A percentile compares a stretch with the other conserved stretches of the same genome.
Evolutionary conservation across 1,139 yeast species (phyloP).

Genomic region (Pichia sp.): DNA sequence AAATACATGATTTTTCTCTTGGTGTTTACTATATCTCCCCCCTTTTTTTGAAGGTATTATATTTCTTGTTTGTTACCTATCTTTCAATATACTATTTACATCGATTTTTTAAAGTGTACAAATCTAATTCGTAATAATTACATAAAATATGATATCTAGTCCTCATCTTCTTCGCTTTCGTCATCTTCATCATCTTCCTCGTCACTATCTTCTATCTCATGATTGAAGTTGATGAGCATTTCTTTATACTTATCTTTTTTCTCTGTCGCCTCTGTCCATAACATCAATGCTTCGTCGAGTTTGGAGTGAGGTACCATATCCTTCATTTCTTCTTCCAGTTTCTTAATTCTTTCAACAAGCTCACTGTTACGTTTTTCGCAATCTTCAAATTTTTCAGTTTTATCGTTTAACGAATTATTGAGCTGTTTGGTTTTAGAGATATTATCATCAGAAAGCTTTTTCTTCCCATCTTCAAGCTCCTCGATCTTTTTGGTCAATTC

Average conservation of each 20-base stretch:
- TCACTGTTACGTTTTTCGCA: background rate
- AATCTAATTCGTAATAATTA: background rate
- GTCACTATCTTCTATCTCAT: constrained; percentile 46
- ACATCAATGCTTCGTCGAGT: constrained; percentile 68
- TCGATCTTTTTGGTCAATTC: background rate
- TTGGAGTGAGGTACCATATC: constrained; percentile 53
- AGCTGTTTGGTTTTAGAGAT: background rate
- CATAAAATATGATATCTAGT: constrained; percentile 12
- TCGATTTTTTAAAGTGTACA: background rate
- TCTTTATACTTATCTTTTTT: constrained; percentile 55
- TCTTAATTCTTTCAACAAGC: constrained; percentile 13
- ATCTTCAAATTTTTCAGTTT: background rate
- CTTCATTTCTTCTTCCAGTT: constrained; percentile 18
- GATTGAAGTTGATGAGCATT: constrained; percentile 46
- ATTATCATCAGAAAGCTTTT: background rate
- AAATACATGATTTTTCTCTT: background rate
- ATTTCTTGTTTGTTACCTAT: background rate
- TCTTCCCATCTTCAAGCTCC: background rate
- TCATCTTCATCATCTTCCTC: constrained; percentile 40
- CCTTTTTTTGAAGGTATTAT: background rate
- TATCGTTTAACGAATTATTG: background rate
- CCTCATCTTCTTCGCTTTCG: constrained; percentile 12
- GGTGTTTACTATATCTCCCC: background rate
- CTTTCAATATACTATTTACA: background rate
- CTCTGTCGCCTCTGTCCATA: constrained; percentile 73